A percentile compares a stretch with the other conserved stretches of the same genome.
Evolutionary conservation across 352 stramenopile species (phyloP).

Genomic region (Aphanomyces euteiches): DNA sequence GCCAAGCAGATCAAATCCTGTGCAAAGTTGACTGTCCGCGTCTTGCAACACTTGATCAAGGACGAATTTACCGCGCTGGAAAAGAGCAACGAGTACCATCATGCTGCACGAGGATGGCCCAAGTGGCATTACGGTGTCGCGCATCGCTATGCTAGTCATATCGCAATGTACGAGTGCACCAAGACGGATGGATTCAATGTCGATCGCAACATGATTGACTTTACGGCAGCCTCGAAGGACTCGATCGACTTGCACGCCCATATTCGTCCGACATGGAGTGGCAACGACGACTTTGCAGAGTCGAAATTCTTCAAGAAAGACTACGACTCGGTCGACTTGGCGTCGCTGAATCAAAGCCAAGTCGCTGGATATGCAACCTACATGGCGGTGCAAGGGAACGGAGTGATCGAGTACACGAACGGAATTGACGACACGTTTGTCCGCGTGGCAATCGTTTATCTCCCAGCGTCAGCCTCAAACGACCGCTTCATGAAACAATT

Average conservation of each 20-base stretch:
- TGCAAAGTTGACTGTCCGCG: too few relatives aligned
- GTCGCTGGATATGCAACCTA: background rate
- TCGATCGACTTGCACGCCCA: background rate
- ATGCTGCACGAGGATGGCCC: background rate
- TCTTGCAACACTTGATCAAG: too few relatives aligned
- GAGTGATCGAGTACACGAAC: background rate
- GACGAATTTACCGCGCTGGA: too few relatives aligned
- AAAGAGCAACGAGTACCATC: too few relatives aligned
- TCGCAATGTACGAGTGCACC: background rate
- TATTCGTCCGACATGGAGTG: background rate
- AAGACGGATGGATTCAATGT: background rate
- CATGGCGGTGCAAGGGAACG: background rate
- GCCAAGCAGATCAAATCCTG: too few relatives aligned
- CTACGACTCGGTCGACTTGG: background rate
- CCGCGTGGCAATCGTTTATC: background rate
- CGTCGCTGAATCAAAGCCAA: background rate
- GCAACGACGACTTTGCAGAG: background rate
- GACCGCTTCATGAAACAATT: background rate
- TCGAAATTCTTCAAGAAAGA: background rate
- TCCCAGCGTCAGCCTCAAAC: background rate
- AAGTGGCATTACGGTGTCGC: background rate
- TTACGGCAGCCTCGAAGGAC: background rate
- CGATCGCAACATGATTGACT: background rate
- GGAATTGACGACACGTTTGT: constrained; percentile 1
- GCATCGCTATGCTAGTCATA: background rate